A percentile compares a stretch with the other conserved stretches of the same genome.
phyloP scores from a whole-genome alignment of 2,329 filamentous ascomycete genomes.

The Chrysoporthe austroafricana region DNA sequence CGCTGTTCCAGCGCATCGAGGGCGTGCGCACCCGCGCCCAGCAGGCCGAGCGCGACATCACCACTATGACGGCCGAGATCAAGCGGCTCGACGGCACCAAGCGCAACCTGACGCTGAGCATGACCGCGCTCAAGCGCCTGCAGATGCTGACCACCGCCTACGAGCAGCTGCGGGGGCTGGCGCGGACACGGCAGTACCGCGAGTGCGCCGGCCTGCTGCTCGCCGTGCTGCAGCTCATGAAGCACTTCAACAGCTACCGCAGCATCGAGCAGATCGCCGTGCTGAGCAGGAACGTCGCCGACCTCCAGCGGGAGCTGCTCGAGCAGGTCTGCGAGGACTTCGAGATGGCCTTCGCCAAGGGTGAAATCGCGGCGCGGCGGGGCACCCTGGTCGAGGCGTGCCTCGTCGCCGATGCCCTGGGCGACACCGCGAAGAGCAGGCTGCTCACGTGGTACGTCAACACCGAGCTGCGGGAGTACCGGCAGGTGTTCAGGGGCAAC shows the following conservation, averaged over 20 bases:
- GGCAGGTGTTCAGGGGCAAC: conserved; percentile 92
- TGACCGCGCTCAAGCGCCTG: conserved; percentile 95
- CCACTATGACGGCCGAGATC: conserved; percentile 98
- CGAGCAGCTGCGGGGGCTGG: conserved; percentile 84
- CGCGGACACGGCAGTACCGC: conserved; percentile 85
- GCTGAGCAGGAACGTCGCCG: conserved; percentile 87
- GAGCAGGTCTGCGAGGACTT: conserved; percentile 99
- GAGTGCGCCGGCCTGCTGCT: conserved; percentile 93
- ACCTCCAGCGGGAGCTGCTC: conserved; percentile 87
- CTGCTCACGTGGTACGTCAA: conserved; percentile 98
- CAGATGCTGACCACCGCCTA: conserved; percentile 99
- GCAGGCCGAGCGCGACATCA: conserved; percentile 93
- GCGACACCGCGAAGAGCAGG: conserved; percentile 80
- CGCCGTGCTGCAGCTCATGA: conserved; percentile 96
- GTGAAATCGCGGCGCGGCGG: conserved; percentile 73
- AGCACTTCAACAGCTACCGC: conserved; percentile 96
- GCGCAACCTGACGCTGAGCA: conserved; percentile 92
- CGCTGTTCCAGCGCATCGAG: conserved; percentile 93
- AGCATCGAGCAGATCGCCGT: conserved; percentile 98
- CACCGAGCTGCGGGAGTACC: conserved; percentile 91
- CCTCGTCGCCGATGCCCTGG: conserved; percentile 90
- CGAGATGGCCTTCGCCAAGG: conserved; percentile 90
- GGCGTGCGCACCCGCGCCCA: conserved; percentile 86
- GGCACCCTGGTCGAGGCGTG: conserved; percentile 83
- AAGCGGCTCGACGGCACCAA: conserved; percentile 97